A percentile compares a stretch with the other conserved stretches of the same genome.
Conservation (phyloP, 495 filamentous ascomycete genomes). For the Emericellopsis terricola region DNA sequence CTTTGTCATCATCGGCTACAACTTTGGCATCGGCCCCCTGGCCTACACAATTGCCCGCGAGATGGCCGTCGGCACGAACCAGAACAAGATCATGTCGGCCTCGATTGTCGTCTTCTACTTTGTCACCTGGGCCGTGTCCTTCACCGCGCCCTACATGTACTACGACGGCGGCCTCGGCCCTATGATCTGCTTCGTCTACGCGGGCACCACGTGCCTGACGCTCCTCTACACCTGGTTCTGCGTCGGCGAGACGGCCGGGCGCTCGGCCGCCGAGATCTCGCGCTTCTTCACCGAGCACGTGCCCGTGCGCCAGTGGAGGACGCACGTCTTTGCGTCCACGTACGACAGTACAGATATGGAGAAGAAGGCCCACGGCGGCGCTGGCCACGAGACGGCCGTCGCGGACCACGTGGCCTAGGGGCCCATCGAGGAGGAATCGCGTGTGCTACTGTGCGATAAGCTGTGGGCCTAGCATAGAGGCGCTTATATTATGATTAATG, state of each 20-base stretch:
- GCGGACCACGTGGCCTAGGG: too few relatives aligned
- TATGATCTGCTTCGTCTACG: conserved; percentile 21
- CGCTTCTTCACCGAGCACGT: conserved; percentile 9
- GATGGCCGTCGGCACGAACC: conserved; percentile 19
- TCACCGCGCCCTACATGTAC: conserved; percentile 22
- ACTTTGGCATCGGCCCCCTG: conserved; percentile 17
- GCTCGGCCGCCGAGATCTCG: conserved; percentile 15
- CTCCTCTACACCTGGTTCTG: conserved; percentile 22
- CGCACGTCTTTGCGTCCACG: conserved; percentile 4
- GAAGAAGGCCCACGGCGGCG: too few relatives aligned
- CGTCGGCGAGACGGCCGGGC: conserved; percentile 18
- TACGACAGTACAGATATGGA: too few relatives aligned
- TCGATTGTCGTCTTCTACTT: conserved; percentile 16
- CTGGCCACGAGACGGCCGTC: too few relatives aligned
- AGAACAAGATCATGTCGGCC: conserved; percentile 17
- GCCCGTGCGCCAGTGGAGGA: conserved; percentile 5
- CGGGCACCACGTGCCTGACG: conserved; percentile 11
- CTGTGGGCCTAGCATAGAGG: too few relatives aligned
- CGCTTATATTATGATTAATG: too few relatives aligned
- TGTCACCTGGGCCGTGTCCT: conserved; percentile 17
- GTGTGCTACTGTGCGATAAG: too few relatives aligned
- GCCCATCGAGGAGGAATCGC: too few relatives aligned
- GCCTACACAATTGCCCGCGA: conserved; percentile 16
- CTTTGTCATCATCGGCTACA: conserved; percentile 18
- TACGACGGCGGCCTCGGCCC: conserved; percentile 16